These are phyloP conservation scores for Apostasia shenzhenica DNA, from an alignment of 106 monocot species.

Conservation along the genomic window DNA sequence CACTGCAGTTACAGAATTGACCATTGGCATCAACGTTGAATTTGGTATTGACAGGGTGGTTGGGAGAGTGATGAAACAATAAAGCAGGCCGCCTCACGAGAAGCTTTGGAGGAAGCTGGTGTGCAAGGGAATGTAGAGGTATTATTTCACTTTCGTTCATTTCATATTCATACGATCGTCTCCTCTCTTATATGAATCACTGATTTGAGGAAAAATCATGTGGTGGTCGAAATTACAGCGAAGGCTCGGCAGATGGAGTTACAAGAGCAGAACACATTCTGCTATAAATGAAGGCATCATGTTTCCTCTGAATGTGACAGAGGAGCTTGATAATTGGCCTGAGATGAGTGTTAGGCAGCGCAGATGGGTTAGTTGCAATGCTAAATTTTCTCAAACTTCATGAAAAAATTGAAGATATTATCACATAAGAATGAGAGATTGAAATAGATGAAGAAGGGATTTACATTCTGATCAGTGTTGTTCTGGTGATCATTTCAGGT, in stretches of 20 bases:
- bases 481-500: constrained; percentile 11
- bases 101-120: constrained; percentile 89
- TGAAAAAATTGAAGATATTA: too few species aligned
- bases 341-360: constrained; percentile 55
- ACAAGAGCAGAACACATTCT: constrained; percentile 45
- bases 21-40: too few species aligned
- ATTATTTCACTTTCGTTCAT: neutral
- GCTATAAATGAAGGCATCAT: constrained; percentile 48
- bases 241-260: constrained; percentile 56
- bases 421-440: too few species aligned
- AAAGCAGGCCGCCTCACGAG: constrained; percentile 54
- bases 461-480: too few species aligned
- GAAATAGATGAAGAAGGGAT: too few species aligned
- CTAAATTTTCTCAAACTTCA: neutral
- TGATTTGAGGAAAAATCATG: neutral
- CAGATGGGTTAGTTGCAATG: constrained; percentile 44
- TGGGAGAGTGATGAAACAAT: constrained; percentile 74
- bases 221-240: constrained; percentile 7
- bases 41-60: constrained; percentile 44
- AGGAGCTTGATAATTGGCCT: constrained; percentile 56
- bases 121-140: constrained; percentile 49
- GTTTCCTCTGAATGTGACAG: constrained; percentile 73
- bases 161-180: neutral
- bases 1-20: too few species aligned
- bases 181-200: neutral